These are phyloP conservation scores for Colletotrichum plurivorum DNA, from an alignment of 2,329 filamentous ascomycete species.

Conservation along the genomic window DNA sequence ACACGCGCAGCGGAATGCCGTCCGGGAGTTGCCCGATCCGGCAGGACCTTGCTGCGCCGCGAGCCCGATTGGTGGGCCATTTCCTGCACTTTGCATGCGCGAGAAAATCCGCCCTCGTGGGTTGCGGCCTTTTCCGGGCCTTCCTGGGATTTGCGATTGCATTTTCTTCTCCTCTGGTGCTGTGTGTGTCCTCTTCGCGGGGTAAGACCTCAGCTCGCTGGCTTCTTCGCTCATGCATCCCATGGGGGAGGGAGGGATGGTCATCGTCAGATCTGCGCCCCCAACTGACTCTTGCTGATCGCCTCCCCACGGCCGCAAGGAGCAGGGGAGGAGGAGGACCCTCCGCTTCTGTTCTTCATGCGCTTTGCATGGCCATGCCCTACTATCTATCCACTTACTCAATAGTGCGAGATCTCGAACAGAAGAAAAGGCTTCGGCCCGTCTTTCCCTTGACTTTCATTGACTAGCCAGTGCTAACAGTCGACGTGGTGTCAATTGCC, in stretches of 20 bases:
- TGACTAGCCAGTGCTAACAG: not conserved
- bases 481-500: not conserved
- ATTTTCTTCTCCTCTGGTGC: not conserved
- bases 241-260: not conserved
- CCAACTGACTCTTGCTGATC: not conserved
- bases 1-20: conserved; percentile 36
- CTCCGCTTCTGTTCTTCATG: not conserved
- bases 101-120: not conserved
- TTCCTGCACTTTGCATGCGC: not conserved
- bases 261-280: not conserved
- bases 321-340: not conserved
- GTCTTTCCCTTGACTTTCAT: not conserved
- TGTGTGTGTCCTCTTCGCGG: too few relatives aligned
- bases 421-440: conserved; percentile 6
- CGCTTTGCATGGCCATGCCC: not conserved
- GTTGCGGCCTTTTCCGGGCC: not conserved
- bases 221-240: not conserved
- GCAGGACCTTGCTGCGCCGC: conserved; percentile 17
- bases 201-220: too few relatives aligned
- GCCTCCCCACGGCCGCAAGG: not conserved
- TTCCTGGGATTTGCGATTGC: not conserved
- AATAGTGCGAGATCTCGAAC: not conserved
- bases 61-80: conserved; percentile 38
- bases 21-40: conserved; percentile 34
- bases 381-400: too few relatives aligned